Evolutionary conservation across 768 basidiomycete genomes (phyloP), one percentile per base, ranked within the genome.

Genomic region (Rubroboletus pulcherrimus): DNA sequence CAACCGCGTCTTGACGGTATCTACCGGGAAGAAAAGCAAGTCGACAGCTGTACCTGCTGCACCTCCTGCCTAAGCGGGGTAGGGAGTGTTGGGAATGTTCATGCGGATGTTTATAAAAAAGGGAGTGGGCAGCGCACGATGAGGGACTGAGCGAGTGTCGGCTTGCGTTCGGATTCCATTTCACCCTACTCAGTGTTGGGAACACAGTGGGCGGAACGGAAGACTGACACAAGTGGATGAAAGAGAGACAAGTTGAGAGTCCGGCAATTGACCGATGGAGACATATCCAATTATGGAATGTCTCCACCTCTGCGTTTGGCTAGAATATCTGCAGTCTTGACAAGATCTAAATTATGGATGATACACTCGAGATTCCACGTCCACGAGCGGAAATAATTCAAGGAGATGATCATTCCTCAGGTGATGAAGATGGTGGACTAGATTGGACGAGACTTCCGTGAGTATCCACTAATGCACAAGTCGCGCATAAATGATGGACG

Each of bases 1-100:
- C 34, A 97, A 79, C 46, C 96, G 87, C 38, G 97, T 98, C 74
- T 99, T 99, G 69, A 98, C 73, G 1, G 96, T 97, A 74, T 99
- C 96, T 54, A 99, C 85, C 2, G 96, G 96, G 71, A 93, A 99
- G 76, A 99, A 95, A 21, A 97, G 81, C 43, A 98, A 81, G 74
- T 99, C 96, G 17, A 98, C 96, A 2, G 93, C 81, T 8, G 92
- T 89, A 29, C 96, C 96, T 33, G 97, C 93, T n/a, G 87, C 70
- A 21, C 89, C 95, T 26, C 96, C 93, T 41, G 91, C 88, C 89
- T 93, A 63, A 31, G 55, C 51, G 46, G 29, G 43, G 38, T n/a
- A 44, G 54, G 47, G 47, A 53, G 40, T 38, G 35, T 61, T 52
- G 46, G 29, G 26, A 51, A 56, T 54, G 56, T 59, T 57, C 53